Evolutionary conservation across 805 yeast genomes (phyloP), one percentile per base, ranked within the genome.

Genomic region (Sporopachydermia lactativora): DNA sequence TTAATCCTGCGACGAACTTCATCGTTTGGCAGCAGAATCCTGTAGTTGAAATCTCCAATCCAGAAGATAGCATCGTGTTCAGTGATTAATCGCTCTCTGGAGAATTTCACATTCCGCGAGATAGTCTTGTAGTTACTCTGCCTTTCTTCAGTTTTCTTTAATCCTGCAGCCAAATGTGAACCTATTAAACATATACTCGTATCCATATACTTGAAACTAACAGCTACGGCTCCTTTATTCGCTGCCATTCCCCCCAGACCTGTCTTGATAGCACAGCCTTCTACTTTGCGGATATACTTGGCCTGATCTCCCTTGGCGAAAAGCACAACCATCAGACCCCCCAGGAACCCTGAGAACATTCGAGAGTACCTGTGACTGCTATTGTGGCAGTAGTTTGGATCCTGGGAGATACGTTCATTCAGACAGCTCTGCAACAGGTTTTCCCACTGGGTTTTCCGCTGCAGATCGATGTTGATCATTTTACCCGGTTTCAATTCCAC

Each of bases 191-290:
- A 86, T 52, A 86, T 79, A 1, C 81, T 67, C 0, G 95, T 80
- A 19, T 76, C 71, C 1, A 92, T 92, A 57, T 71, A 84, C 39
- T 80, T 74, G 59, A 89, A 82, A 45, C 96, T 70, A 13, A 92
- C 84, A 0, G 95, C 96, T 45, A 88, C 94, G 3, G 94, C 96
- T 37, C 98, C 98, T 58, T 89, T 89, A 57, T 92, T 89, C 14
- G 96, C 98, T 0, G 97, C 75, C 63, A 92, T 89, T 37, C 98
- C 98, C 34, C 96, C 96, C 41, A 92, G 64, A 0, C 97, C 98
- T 0, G 97, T 89, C 59, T 89, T 89, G 52, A 88, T 89, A 8
- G 82, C 72, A n/a, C 88, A 72, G n/a, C 96, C 96, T 49, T 86
- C 88, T 3, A 92, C 96, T 52, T 81, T 79, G 11, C 83, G 81